Base-by-base conservation (phyloP, 1,284 basidiomycete genomes). In the Ceratobasidium sp. region DNA sequence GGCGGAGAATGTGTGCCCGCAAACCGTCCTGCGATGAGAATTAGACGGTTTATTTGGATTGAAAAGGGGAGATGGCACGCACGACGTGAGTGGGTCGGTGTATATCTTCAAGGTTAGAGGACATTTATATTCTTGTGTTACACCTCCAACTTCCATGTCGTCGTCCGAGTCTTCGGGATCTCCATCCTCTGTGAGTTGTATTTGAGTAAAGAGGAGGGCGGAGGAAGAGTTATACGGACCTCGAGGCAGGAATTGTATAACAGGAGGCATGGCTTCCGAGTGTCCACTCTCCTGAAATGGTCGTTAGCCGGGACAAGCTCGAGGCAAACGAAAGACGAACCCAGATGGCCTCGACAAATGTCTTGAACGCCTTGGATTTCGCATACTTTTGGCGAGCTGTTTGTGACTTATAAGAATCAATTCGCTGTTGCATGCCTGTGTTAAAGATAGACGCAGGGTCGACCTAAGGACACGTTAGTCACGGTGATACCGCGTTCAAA, bases 81-180 rank as follows among this genome's bases (percentile, higher is more conserved):
- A 94, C 93, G 92, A 93, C 10, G 92, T 94, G 75, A 92, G 84
- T 5, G 95, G 94, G 71, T 96, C 87, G 41, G 87, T 86, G 41
- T 94, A 87, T 12, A 87, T 83, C 4, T 85, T 88, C 64, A 96
- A 86, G 0, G 92, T 91, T 70, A 96, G 86, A 1, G 95, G 94
- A 80, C 95, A 96, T 74, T 90, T 92, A 87, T 90, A 94, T 80
- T 90, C 91, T 82, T 95, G 93, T 7, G 91, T 93, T 30, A 91
- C 88, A 66, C 94, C 94, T 65, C 95, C 96, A 62, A 96, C 86
- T 83, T 94, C 91, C 30, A 96, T 84, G 10, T 95, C 93, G 52
- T 95, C 93, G 66, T 93, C 92, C 64, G 93, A 92, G 44, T 82
- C 82, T 73, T 93, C 93, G 48, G 88, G 90, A 81, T 95, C 94